phyloP scores from a whole-genome alignment of 164 flowering plant genomes.

The Chimonanthus praecox region DNA sequence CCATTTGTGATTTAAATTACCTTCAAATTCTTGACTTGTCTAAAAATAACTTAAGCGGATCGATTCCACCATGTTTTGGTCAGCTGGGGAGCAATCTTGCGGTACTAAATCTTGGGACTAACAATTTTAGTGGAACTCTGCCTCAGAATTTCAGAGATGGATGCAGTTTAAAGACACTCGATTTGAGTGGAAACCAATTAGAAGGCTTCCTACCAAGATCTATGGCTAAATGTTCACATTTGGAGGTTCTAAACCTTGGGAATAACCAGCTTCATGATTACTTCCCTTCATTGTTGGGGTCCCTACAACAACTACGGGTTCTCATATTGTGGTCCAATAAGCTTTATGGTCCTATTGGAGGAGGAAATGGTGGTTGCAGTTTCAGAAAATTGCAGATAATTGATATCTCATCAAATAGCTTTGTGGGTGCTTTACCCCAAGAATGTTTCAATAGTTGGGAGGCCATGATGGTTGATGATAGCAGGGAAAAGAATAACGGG shows the following conservation, averaged over 20 bases:
- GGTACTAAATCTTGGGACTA: conserved; percentile 35
- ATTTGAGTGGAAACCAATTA: not conserved
- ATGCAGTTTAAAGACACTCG: not conserved
- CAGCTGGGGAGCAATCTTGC: conserved; percentile 6
- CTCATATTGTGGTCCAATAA: not conserved
- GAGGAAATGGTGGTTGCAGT: not conserved
- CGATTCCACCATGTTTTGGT: conserved; percentile 35
- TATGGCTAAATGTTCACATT: not conserved
- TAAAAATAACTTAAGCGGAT: conserved; percentile 31
- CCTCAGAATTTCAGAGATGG: not conserved
- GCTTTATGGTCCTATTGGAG: not conserved
- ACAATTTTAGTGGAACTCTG: not conserved
- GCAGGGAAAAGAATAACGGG: not conserved
- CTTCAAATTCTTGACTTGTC: conserved; percentile 48
- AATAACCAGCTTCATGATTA: not conserved
- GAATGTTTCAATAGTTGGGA: not conserved
- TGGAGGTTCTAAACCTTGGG: not conserved
- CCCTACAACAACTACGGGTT: not conserved
- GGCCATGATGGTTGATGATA: not conserved
- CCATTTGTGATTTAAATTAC: conserved; percentile 31
- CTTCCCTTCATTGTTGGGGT: not conserved
- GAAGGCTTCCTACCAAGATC: conserved; percentile 28
- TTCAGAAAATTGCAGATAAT: not conserved
- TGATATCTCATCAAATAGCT: not conserved
- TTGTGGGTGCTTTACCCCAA: not conserved